Percentiles rank a stretch among this genome's conserved stretches.
These are phyloP conservation scores for Colletotrichum tanaceti DNA, from an alignment of 2,329 filamentous ascomycete genomes.

Conservation along the genomic window DNA sequence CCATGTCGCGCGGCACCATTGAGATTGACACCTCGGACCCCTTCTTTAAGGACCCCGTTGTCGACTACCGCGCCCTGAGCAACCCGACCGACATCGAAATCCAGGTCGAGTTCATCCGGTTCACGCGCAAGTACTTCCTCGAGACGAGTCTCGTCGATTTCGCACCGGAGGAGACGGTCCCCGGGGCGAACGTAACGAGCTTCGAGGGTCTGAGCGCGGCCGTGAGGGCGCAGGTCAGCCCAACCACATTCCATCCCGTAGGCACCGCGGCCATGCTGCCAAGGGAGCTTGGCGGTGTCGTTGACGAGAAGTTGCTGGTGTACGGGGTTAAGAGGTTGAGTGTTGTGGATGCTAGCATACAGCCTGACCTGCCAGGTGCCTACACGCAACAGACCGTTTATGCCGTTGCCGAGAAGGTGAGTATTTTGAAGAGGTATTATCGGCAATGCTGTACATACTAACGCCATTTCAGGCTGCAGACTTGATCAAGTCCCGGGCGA, in stretches of 20 bases:
- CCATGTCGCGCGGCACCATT: conserved; percentile 47
- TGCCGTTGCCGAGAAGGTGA: conserved; percentile 40
- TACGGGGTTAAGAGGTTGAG: conserved; percentile 33
- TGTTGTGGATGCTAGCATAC: conserved; percentile 40
- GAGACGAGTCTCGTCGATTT: conserved; percentile 39
- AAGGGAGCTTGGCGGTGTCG: conserved; percentile 39
- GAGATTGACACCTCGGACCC: conserved; percentile 48
- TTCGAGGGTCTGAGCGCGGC: conserved; percentile 9
- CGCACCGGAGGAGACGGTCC: conserved; percentile 39
- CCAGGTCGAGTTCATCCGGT: conserved; percentile 45
- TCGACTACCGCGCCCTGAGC: conserved; percentile 45
- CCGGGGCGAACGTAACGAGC: conserved; percentile 35
- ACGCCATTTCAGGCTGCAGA: conserved; percentile 3
- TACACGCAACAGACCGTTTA: conserved; percentile 42
- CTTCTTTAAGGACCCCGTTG: conserved; percentile 45
- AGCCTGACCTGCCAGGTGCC: conserved; percentile 39
- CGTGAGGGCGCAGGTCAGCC: conserved; percentile 34
- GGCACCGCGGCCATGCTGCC: conserved; percentile 40
- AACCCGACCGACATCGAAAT: conserved; percentile 47
- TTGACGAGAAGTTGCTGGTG: conserved; percentile 41
- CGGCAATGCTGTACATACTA: not conserved
- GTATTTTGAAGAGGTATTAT: not conserved
- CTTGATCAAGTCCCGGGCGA: conserved; percentile 12
- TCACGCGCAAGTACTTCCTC: conserved; percentile 44
- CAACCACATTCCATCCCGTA: conserved; percentile 39